phyloP scores from a whole-genome alignment of 1,139 yeast species.

The Yamadazyma blattariae region DNA sequence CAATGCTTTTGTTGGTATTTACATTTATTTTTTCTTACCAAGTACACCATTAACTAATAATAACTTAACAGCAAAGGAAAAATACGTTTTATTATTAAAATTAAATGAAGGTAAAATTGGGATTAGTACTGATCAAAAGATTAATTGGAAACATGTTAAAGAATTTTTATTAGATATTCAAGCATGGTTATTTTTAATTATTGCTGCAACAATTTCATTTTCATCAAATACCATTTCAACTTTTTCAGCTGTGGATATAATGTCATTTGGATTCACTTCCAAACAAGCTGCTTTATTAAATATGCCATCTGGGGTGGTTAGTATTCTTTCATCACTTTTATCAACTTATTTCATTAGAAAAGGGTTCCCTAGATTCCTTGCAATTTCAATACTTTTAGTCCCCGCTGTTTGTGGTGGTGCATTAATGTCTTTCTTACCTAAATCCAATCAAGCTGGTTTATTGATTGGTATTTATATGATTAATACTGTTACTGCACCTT shows the following conservation, averaged over 20 bases:
- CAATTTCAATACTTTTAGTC: slow-evolving; percentile 14
- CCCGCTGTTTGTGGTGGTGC: slow-evolving; percentile 19
- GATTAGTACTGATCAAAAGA: slow-evolving; percentile 37
- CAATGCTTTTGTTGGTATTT: slow-evolving; percentile 28
- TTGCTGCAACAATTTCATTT: slow-evolving; percentile 23
- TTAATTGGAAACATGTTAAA: slow-evolving; percentile 40
- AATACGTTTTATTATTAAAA: slow-evolving; percentile 22
- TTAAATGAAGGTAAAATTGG: slow-evolving; percentile 24
- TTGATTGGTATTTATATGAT: slow-evolving; percentile 19
- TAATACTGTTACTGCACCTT: slow-evolving; percentile 17
- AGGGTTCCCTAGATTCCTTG: slow-evolving; percentile 16
- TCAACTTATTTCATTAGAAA: slow-evolving; percentile 14
- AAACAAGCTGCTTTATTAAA: slow-evolving; percentile 13
- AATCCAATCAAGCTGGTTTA: slow-evolving; percentile 27
- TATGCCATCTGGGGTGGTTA: slow-evolving; percentile 16
- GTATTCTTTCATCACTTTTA: slow-evolving; percentile 10
- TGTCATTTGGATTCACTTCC: slow-evolving; percentile 25
- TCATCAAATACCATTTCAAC: slow-evolving; percentile 44
- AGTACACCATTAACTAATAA: slow-evolving; percentile 20
- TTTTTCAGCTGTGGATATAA: slow-evolving; percentile 39
- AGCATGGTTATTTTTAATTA: slow-evolving; percentile 40
- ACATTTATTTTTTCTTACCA: slow-evolving; percentile 27
- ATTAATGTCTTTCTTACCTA: slow-evolving; percentile 34
- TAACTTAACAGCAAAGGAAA: slow-evolving; percentile 36
- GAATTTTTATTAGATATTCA: slow-evolving; percentile 47